Base-by-base conservation (phyloP, 805 yeast genomes). In the Yamadazyma phyllophila region DNA sequence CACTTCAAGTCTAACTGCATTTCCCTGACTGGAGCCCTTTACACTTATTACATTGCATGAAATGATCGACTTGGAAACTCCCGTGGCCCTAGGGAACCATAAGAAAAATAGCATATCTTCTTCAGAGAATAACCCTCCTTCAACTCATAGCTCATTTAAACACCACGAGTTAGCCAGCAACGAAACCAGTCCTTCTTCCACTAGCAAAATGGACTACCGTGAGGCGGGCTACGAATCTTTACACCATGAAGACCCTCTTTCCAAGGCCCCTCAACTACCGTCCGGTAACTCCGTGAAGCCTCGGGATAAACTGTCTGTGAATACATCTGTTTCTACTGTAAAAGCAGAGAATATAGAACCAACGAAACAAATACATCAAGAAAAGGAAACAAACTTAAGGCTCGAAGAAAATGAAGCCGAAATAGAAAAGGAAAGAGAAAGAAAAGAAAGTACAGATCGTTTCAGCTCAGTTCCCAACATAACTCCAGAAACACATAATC, bases 161-260 rank as follows among this genome's bases (percentile, higher is more conserved):
- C 36, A 51, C 43, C 49, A 51, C 26, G 27, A 17, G 9, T 16
- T 46, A 29, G 31, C 11, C 12, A 49, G 52, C 29, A 51, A 49
- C 41, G 55, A 47, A 7, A 51, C 55, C 8, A 44, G 49, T 16
- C 55, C 55, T 4, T 45, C 51, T 2, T 51, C 55, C 12, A 41
- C 52, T 15, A 43, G 46, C 26, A 33, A 17, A 32, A 12, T 32
- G 36, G 20, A 40, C 24, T 20, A 20, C 24, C 24, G 24, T 20
- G 24, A 20, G 6, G 24, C 24, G 3, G 24, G 24, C 6, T 20
- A 20, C 24, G 24, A 20, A 20, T 4, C 24, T 14, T 26, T 37
- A 11, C 32, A 26, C 17, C 27, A 15, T 15, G 40, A 37, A 12
- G 40, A 37, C 20, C 32, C 40, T 3, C 20, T 26, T 10, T 32